Base-by-base conservation (phyloP, 31 red algal species). In the Odonthalia washingtoniensis region DNA sequence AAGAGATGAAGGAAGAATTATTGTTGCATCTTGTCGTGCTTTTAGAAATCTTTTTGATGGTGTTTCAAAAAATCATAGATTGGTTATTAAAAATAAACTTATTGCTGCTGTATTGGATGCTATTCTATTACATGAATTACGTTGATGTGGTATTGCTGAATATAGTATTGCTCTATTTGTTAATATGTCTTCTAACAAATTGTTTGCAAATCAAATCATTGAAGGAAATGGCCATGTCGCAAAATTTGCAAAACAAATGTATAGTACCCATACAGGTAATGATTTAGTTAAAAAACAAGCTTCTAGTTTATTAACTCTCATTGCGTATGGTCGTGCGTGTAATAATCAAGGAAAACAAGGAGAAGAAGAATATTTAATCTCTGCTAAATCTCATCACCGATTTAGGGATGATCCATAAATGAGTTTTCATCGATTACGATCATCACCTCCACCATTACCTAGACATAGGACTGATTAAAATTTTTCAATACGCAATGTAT, bases 141-240 rank as follows among this genome's bases (percentile, higher is more conserved):
- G 41, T 1, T 43, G 33, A 17, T 81, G 69, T 6, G 87, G 83
- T 3, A 87, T 95, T 38, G 93, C 93, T 0, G 93, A 95, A 63
- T 87, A 95, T 40, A 82, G 93, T 27, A 31, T 95, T 5, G 93
- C 93, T 27, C 81, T 95, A 9, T 90, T 95, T 86, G 93, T 91
- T 26, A 95, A 84, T 45, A 45, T 95, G 83, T 72, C 78, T 27
- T 44, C 93, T 65, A 94, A 87, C 73, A 81, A 67, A 26, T 61
- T 73, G 5, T 74, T 81, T 34, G 65, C 68, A 3, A 60, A 65
- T 40, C 90, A 92, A 69, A 14, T 92, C 43, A 62, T 38, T 32
- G 90, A 92, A 72, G 74, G 75, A 24, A 76, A 75, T 40, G 74
- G 82, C 4, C 82, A 92, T 49, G 24, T 92, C 3, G 26, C 26